A percentile compares a stretch with the other conserved stretches of the same genome.
These are phyloP conservation scores for Cryptosporidium sp. DNA, from an alignment of 169 alveolate genomes.

Conservation along the genomic window DNA sequence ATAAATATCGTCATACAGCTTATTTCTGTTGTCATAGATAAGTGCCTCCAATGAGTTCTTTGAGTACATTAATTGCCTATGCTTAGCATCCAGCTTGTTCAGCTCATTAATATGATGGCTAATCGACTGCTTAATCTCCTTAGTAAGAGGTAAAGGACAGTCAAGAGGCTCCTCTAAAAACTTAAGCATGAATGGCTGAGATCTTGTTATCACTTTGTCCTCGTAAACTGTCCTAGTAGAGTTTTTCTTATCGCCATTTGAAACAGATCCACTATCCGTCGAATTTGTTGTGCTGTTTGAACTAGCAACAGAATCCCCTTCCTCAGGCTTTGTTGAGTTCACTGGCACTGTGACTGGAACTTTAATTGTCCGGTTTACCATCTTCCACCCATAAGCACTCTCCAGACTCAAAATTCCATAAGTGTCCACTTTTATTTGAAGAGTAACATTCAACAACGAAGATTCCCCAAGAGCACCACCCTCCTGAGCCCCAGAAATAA, in stretches of 20 bases:
- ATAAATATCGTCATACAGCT: conserved; percentile 50
- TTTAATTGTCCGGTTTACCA: conserved; percentile 60
- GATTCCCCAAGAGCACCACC: neutral
- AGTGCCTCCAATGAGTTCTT: conserved; percentile 55
- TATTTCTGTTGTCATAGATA: conserved; percentile 61
- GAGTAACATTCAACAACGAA: conserved; percentile 33
- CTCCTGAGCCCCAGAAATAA: conserved; percentile 3
- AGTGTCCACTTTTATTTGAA: conserved; percentile 36
- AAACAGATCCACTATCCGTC: neutral
- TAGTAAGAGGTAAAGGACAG: conserved; percentile 47
- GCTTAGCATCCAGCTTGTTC: conserved; percentile 61
- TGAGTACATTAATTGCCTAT: conserved; percentile 59
- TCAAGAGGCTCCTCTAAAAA: conserved; percentile 23
- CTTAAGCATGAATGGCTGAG: conserved; percentile 30
- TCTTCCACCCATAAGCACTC: conserved; percentile 58
- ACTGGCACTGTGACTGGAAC: conserved; percentile 33
- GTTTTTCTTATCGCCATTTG: neutral
- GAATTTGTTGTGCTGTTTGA: neutral
- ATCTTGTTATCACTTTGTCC: conserved; percentile 19
- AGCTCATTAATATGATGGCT: conserved; percentile 66
- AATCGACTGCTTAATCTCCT: conserved; percentile 20
- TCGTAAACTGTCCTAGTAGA: conserved; percentile 20
- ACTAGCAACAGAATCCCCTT: neutral
- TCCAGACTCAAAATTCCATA: conserved; percentile 62
- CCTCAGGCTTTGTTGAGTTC: conserved; percentile 2